phyloP scores from a whole-genome alignment of 2,329 filamentous ascomycete species.

The Stemphylium lycopersici region DNA sequence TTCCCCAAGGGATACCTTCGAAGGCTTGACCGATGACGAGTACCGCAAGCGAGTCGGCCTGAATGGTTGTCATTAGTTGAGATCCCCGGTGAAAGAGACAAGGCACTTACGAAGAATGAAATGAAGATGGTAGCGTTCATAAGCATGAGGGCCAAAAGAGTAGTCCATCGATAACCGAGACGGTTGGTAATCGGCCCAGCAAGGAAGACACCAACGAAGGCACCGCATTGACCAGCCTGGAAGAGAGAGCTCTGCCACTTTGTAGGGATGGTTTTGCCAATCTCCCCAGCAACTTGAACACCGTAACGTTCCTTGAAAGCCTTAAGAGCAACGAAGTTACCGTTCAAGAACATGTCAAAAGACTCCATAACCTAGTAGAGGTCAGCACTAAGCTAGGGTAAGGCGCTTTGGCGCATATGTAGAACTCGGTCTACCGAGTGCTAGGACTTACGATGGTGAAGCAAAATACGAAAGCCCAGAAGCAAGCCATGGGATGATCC shows the following conservation, averaged over 20 bases:
- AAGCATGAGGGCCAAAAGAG: slow-evolving; percentile 58
- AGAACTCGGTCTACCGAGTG: too few species aligned
- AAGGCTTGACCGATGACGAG: slow-evolving; percentile 62
- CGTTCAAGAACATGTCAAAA: slow-evolving; percentile 66
- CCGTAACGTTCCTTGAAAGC: slow-evolving; percentile 58
- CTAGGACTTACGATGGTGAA: slow-evolving; percentile 56
- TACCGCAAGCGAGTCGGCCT: slow-evolving; percentile 52
- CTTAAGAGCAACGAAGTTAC: slow-evolving; percentile 61
- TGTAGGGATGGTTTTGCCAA: slow-evolving; percentile 53
- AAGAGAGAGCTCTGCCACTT: slow-evolving; percentile 66
- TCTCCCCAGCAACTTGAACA: slow-evolving; percentile 38
- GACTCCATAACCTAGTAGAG: slow-evolving; percentile 65
- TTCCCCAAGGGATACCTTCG: slow-evolving; percentile 67
- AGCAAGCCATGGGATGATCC: slow-evolving; percentile 59
- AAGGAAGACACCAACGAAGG: slow-evolving; percentile 65
- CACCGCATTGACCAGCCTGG: slow-evolving; percentile 62
- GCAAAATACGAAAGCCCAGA: slow-evolving; percentile 62
- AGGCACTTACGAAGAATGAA: slow-evolving; percentile 58
- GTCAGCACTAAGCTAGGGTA: not conserved
- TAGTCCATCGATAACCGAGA: slow-evolving; percentile 65
- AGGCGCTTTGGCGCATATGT: too few species aligned
- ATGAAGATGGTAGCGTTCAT: slow-evolving; percentile 66
- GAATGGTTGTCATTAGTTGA: not conserved
- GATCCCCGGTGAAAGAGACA: not conserved
- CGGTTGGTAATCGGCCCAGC: slow-evolving; percentile 64